phyloP scores from a whole-genome alignment of 208 protist genomes.

The Willaertia magna region DNA sequence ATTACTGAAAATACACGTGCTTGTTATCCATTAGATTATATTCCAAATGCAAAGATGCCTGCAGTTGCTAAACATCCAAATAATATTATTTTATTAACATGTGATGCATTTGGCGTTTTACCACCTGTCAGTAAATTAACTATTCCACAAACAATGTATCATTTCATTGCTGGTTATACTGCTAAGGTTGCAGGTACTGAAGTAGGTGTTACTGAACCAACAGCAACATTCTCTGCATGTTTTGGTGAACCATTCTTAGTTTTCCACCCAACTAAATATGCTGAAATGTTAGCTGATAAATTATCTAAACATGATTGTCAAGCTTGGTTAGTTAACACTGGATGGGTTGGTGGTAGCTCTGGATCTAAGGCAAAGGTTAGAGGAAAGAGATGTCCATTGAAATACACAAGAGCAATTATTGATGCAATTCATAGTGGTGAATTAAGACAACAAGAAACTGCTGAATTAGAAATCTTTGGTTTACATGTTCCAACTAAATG shows the following conservation, averaged over 20 bases:
- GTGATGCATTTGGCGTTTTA: conserved; percentile 91
- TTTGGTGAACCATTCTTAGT: conserved; percentile 87
- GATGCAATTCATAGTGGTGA: conserved; percentile 82
- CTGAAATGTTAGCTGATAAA: conserved; percentile 81
- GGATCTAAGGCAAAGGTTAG: conserved; percentile 41
- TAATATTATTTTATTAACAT: conserved; percentile 90
- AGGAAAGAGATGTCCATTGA: conserved; percentile 63
- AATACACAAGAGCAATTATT: conserved; percentile 81
- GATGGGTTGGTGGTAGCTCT: conserved; percentile 67
- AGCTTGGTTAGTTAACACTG: conserved; percentile 87
- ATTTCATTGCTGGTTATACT: conserved; percentile 86
- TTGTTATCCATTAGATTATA: conserved; percentile 81
- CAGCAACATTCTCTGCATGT: conserved; percentile 82
- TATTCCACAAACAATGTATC: conserved; percentile 78
- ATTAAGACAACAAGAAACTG: conserved; percentile 54
- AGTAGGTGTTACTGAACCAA: conserved; percentile 71
- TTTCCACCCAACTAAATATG: conserved; percentile 85
- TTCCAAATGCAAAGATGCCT: conserved; percentile 67
- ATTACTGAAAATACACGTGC: conserved; percentile 91
- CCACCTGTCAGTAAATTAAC: conserved; percentile 78
- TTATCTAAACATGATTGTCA: conserved; percentile 57
- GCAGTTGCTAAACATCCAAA: conserved; percentile 62
- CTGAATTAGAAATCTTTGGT: conserved; percentile 61
- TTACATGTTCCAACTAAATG: conserved; percentile 62
- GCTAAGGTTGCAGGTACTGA: conserved; percentile 79